Evolutionary conservation across 768 basidiomycete species (phyloP), one percentile per base, ranked within the genome.

Genomic region (Floccularia luteovirens): DNA sequence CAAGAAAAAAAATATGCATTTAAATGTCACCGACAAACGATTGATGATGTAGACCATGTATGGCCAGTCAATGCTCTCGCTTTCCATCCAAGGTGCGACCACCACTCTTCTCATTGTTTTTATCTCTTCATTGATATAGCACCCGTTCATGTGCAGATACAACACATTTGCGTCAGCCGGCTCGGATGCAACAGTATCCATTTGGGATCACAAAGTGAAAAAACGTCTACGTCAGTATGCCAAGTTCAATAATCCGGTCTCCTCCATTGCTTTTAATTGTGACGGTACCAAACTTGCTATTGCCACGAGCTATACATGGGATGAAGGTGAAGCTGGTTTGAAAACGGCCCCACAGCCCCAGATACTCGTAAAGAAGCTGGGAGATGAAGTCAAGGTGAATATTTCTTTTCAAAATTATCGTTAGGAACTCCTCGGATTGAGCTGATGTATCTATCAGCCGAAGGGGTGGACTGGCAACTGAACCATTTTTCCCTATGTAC

Each of bases 201-300:
- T 98, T 43, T 99, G 96, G 96, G 96, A 98, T 56, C 91, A 93
- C 61, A 82, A 84, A 48, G 84, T 93, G 40, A 96, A 97, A 67
- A 98, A 98, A 57, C 81, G 96, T 1, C 66, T 98, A 39, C 80
- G 91, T 19, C 91, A 94, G 50, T 93, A 88, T 47, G 81, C 83
- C 0, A 88, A 88, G 54, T 91, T 81, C 61, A 61, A 70, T 3
- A 70, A 76, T 0, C 72, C 82, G 2, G 79, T 96, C n/a, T 77
- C 89, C 0, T 75, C 82, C 0, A 66, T 92, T 28, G 75, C 84
- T 1, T 94, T 93, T 61, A 90, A 82, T 44, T 79, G 75, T 19
- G 86, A 92, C 46, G 92, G 91, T 1, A 73, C 76, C 24, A 81
- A 81, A 45, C 62, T 94, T 13, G 91, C 88, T 2, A 72, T 91